phyloP scores from a whole-genome alignment of 768 basidiomycete genomes.

The Russula sp. region DNA sequence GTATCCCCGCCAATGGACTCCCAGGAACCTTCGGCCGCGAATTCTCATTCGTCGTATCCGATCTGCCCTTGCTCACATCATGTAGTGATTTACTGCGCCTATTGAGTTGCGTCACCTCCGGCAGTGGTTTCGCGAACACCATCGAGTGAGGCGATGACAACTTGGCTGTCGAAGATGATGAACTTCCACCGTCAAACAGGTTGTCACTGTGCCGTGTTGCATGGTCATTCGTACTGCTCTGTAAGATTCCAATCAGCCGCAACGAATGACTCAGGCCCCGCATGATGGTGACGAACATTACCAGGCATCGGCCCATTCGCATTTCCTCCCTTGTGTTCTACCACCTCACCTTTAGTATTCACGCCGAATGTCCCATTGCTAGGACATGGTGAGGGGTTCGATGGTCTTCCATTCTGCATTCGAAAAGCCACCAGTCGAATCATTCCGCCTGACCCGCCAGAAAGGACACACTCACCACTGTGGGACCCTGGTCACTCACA shows the following conservation, averaged over 20 bases:
- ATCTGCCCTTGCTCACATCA: constrained; percentile 40
- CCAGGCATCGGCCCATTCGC: constrained; percentile 54
- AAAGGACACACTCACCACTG: not conserved
- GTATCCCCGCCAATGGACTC: constrained; percentile 46
- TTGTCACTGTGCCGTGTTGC: constrained; percentile 37
- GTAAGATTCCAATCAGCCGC: not conserved
- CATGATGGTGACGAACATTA: constrained; percentile 44
- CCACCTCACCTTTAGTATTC: constrained; percentile 28
- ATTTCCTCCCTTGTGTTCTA: constrained; percentile 27
- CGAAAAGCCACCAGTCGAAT: not conserved
- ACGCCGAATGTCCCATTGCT: constrained; percentile 51
- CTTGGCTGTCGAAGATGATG: constrained; percentile 28
- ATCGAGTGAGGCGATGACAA: constrained; percentile 26
- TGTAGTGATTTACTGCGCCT: not conserved
- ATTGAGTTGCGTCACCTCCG: not conserved
- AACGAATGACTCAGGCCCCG: not conserved
- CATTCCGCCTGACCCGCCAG: not conserved
- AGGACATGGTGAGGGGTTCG: constrained; percentile 47
- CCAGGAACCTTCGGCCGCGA: constrained; percentile 41
- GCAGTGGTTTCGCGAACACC: constrained; percentile 22
- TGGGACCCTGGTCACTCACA: not conserved
- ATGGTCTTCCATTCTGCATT: constrained; percentile 38
- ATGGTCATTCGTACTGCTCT: constrained; percentile 44
- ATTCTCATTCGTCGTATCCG: constrained; percentile 43
- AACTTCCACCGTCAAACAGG: constrained; percentile 55